Percentiles rank a stretch among this genome's conserved stretches.
These are phyloP conservation scores for Heliosperma pusillum DNA, from an alignment of 148 eudicot species.

Conservation along the genomic window DNA sequence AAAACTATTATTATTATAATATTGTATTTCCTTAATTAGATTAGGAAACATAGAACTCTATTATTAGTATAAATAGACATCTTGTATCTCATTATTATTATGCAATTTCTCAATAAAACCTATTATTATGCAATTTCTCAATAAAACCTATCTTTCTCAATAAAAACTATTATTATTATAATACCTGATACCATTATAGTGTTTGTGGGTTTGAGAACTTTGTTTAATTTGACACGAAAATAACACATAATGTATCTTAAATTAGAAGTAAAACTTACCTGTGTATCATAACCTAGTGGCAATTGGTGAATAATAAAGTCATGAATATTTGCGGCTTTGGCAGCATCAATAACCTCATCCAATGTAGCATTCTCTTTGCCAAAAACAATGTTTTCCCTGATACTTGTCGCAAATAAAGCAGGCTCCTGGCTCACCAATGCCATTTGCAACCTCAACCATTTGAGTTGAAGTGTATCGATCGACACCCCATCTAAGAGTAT, in stretches of 20 bases:
- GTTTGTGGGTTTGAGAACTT: not conserved
- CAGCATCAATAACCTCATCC: slow-evolving; percentile 70
- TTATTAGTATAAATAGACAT: too few relatives aligned
- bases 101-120: too few relatives aligned
- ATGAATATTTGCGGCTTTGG: slow-evolving; percentile 83
- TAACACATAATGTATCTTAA: too few relatives aligned
- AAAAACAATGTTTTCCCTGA: slow-evolving; percentile 80
- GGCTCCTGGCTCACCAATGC: slow-evolving; percentile 97
- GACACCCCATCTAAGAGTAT: slow-evolving; percentile 64
- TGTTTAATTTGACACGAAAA: not conserved
- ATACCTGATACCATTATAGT: too few relatives aligned
- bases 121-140: too few relatives aligned
- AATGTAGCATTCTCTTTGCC: slow-evolving; percentile 77
- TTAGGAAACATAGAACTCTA: too few relatives aligned
- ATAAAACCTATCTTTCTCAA: too few relatives aligned
- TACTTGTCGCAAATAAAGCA: slow-evolving; percentile 64
- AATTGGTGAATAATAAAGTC: slow-evolving; percentile 63
- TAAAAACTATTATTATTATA: too few relatives aligned
- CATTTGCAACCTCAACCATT: slow-evolving; percentile 84
- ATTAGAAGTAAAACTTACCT: slow-evolving; percentile 59
- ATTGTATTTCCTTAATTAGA: too few relatives aligned
- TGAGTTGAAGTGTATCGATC: slow-evolving; percentile 62
- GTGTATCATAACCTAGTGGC: slow-evolving; percentile 83
- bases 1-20: too few relatives aligned
- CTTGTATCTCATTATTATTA: too few relatives aligned